Evolutionary conservation across 1,139 yeast species (phyloP), one percentile per base, ranked within the genome.

Genomic region (Kluyveromyces sp.): DNA sequence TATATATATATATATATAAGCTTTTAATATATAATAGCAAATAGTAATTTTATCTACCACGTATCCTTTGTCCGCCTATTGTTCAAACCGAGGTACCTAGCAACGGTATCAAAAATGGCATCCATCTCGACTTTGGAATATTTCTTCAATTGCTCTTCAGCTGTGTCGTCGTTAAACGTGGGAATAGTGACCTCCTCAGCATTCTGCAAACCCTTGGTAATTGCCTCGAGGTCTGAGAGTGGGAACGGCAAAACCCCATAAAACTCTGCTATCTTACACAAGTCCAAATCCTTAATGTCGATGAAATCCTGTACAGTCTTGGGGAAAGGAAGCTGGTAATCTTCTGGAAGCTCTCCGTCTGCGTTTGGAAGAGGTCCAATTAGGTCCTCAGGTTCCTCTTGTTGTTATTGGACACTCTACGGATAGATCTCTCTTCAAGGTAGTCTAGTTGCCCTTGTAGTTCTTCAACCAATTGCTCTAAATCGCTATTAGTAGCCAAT

Each of bases 391-490:
- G 64, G 62, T 65, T 67, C 6, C 65, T 64, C 50, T 72, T 70
- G 42, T 69, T 71, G 1, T 71, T 60, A 56, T 83, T 83, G 54
- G 73, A 71, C 8, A 78, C 66, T 59, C 94, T 71, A 53, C 79
- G 72, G 42, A 81, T 74, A 10, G 80, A 72, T 52, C 90, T 72
- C 48, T 82, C 84, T 58, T 84, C 94, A 33, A 83, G 65, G 15
- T 70, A 68, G 46, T 86, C 94, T 57, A 90, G 72, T 66, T 90
- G 97, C 4, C 85, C 83, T 65, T 89, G 97, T 49, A 90, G 69
- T 63, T 90, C 97, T 4, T 89, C 89, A 8, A 89, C 97, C 41
- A 87, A 67, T 58, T 84, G 88, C 1, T 85, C 87, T 25, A 90
- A 69, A 59, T 90, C 97, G 49, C 85, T 95, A 55, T 85, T 83